A percentile compares a stretch with the other conserved stretches of the same genome.
Conservation (phyloP, 1,284 basidiomycete species). For the Sporisorium graminicola region DNA sequence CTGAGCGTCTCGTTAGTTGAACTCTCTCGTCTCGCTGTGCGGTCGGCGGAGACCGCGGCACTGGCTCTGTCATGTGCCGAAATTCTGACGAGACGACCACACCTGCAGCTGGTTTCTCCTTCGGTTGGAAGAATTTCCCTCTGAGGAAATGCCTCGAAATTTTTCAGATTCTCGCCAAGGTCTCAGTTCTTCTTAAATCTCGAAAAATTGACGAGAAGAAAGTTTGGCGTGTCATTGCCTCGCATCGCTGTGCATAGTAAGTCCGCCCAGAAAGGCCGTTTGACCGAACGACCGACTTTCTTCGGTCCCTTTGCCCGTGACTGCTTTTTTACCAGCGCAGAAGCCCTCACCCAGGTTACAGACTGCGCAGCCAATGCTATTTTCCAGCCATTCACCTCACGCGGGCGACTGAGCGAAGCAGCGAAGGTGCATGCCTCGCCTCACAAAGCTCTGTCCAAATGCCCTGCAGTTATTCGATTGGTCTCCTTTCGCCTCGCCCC, state of each 20-base stretch:
- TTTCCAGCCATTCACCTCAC: neutral
- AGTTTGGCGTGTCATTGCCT: constrained; percentile 23
- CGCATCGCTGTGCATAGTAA: constrained; percentile 9
- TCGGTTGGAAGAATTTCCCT: neutral
- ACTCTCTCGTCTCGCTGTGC: neutral
- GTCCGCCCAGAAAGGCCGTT: constrained; percentile 3
- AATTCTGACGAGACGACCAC: constrained; percentile 1
- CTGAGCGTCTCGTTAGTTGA: too few species aligned
- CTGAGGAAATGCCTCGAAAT: neutral
- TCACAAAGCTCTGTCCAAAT: neutral
- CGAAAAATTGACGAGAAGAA: constrained; percentile 12
- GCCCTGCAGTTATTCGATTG: neutral
- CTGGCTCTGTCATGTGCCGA: constrained; percentile 4
- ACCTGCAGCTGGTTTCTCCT: neutral
- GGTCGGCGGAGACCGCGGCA: neutral
- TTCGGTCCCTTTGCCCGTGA: constrained; percentile 2
- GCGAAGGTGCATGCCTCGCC: neutral
- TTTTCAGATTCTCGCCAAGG: neutral
- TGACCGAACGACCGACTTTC: neutral
- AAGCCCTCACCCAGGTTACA: neutral
- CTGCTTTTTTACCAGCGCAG: neutral
- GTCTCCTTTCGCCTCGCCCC: neutral
- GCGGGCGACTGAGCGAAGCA: neutral
- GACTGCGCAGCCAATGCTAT: neutral
- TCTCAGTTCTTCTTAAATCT: constrained; percentile 41